Evolutionary conservation across 495 filamentous ascomycete genomes (phyloP), one percentile per base, ranked within the genome.

Genomic region (Penicillium ochrochloron): DNA sequence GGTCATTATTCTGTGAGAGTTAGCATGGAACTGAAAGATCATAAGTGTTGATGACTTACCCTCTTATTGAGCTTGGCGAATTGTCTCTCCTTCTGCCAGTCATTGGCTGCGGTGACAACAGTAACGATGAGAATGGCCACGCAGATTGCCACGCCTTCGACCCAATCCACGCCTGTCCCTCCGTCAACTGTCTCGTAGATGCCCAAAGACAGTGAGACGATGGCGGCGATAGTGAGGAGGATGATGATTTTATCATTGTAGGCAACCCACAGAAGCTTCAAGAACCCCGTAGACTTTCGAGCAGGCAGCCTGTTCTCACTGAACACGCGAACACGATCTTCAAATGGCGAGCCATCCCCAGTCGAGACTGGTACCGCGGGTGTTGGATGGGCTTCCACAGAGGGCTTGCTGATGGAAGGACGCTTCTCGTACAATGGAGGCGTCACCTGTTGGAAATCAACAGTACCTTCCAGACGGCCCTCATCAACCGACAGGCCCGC

Each of bases 161-260:
- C 83, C 90, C 90, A 93, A 65, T 93, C 89, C 17, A 92, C 85
- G 2, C 80, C 78, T 17, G 73, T 72, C 2, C 78, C 80, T 41
- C 73, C 75, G 8, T 76, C 78, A 0, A 82, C 66, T 0, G 78
- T 77, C 74, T 92, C 87, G 69, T 93, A 93, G 4, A 93, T 81
- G 21, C 90, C 91, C 54, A 93, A 76, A 37, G 85, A 89, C 56
- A 93, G 80, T 4, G 89, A 92, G 21, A 93, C 79, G 35, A 91
- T 74, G 11, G 90, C 91, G n/a, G 90, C 91, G 37, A 85, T 80
- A 14, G 89, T 90, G 57, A 93, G 78, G 19, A 92, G 76, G 19
- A 94, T 90, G 57, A 96, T 80, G 23, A 96, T 90, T 64, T 92
- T 92, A 77, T 96, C 92, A 69, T 94, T 92, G 72, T 92, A 93